Conservation (phyloP, 2,329 filamentous ascomycete species). For the Fulvia fulva region DNA sequence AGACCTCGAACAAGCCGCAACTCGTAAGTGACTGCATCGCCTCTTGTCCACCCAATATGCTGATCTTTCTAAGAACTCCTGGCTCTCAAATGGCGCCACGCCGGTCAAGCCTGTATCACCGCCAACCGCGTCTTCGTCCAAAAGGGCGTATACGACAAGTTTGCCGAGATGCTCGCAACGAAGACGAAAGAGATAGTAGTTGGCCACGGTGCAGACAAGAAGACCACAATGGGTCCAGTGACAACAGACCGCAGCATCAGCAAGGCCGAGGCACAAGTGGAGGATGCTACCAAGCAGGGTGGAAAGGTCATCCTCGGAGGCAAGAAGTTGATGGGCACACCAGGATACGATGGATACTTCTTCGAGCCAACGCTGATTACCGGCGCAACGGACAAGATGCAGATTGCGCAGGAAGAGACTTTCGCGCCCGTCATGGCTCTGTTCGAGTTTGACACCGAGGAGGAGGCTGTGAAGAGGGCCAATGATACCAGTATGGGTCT, state of each 20-base stretch:
- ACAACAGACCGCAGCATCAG: constrained; percentile 54
- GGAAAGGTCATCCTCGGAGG: constrained; percentile 63
- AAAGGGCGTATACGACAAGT: constrained; percentile 57
- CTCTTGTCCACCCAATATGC: not conserved
- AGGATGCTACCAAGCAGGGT: constrained; percentile 58
- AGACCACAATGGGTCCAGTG: constrained; percentile 58
- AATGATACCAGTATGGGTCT: constrained; percentile 63
- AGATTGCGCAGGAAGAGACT: constrained; percentile 55
- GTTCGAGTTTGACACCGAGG: constrained; percentile 63
- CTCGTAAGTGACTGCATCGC: constrained; percentile 34
- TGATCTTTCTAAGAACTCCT: constrained; percentile 36
- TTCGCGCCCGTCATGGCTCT: constrained; percentile 63
- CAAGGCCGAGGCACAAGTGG: constrained; percentile 57
- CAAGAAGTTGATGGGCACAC: constrained; percentile 39
- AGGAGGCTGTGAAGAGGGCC: constrained; percentile 57
- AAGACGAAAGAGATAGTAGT: constrained; percentile 54
- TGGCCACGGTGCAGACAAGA: constrained; percentile 57
- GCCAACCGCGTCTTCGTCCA: constrained; percentile 65
- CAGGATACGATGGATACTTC: constrained; percentile 57
- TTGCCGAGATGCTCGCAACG: constrained; percentile 53
- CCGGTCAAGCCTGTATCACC: constrained; percentile 62
- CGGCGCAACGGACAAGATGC: constrained; percentile 57
- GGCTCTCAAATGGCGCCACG: constrained; percentile 55
- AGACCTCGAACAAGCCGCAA: constrained; percentile 54
- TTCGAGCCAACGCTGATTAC: constrained; percentile 65